A percentile compares a stretch with the other conserved stretches of the same genome.
These are phyloP conservation scores for Acephala macrosclerotiorum DNA, from an alignment of 2,329 filamentous ascomycete species.

Conservation along the genomic window DNA sequence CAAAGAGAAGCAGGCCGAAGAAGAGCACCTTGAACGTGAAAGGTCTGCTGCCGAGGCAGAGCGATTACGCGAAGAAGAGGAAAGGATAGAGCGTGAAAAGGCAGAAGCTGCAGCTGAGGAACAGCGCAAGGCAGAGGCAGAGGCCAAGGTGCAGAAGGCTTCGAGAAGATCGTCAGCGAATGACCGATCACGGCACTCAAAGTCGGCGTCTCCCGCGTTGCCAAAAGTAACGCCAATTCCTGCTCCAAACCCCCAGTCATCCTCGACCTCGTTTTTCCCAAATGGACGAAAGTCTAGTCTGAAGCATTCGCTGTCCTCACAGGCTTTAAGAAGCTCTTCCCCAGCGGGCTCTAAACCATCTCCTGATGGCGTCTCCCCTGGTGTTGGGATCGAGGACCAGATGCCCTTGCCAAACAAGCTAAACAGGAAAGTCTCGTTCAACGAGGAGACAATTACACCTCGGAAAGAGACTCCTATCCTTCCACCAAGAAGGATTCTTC, in stretches of 20 bases:
- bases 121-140: slow-evolving; percentile 15
- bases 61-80: slow-evolving; percentile 17
- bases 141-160: slow-evolving; percentile 10
- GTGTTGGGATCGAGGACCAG: slow-evolving; percentile 34
- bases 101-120: slow-evolving; percentile 16
- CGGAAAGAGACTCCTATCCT: slow-evolving; percentile 19
- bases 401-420: slow-evolving; percentile 32
- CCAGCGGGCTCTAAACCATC: slow-evolving; percentile 23
- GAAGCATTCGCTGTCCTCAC: slow-evolving; percentile 33
- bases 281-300: slow-evolving; percentile 36
- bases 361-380: slow-evolving; percentile 24
- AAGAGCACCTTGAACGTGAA: not conserved
- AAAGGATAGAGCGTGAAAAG: slow-evolving; percentile 7
- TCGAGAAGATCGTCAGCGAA: slow-evolving; percentile 20
- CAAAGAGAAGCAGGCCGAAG: slow-evolving; percentile 25
- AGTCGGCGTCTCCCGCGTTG: slow-evolving; percentile 26
- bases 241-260: slow-evolving; percentile 25
- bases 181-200: slow-evolving; percentile 13
- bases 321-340: slow-evolving; percentile 33
- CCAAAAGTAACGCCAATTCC: slow-evolving; percentile 20
- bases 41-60: slow-evolving; percentile 23
- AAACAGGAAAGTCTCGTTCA: slow-evolving; percentile 33
- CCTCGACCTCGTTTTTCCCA: slow-evolving; percentile 39
- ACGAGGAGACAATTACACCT: slow-evolving; percentile 17
- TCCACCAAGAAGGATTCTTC: slow-evolving; percentile 18